Evolutionary conservation across 2,329 filamentous ascomycete genomes (phyloP), one percentile per base, ranked within the genome.

Genomic region (Hymenoscyphus salicellus): DNA sequence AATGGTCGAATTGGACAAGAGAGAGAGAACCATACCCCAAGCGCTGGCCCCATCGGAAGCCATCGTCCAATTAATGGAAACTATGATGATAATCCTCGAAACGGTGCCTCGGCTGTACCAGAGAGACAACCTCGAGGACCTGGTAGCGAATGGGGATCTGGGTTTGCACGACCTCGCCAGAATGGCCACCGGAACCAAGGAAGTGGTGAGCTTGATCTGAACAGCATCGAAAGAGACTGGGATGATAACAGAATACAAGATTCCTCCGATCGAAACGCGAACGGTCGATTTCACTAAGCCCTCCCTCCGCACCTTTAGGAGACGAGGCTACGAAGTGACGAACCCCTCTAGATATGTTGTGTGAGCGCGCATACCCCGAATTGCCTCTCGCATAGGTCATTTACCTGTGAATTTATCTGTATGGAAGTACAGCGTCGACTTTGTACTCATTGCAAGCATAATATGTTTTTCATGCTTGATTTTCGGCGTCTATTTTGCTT

Each of bases 111-210:
- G 4, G 62, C 71, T 30, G 81, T 81, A 10, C 85, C 85, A 2
- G 86, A 89, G 70, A 80, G 86, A 65, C 86, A 89, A 76, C 86
- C 86, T n/a, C 81, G 85, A 30, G 85, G 85, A 30, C 86, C 86
- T 20, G 71, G 67, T 28, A 69, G 64, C 1, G 84, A 86, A 72
- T 88, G 86, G 86, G 85, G 86, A 73, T 78, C 77, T 55, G 78
- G 77, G 33, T 89, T 88, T 70, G 79, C 77, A 43, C 84, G 86
- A 64, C 77, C 77, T 65, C 83, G 86, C 58, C 73, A 82, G 62
- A 87, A 86, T 70, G 86, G 86, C 26, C 86, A 89, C 73, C 82
- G 83, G 75, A 83, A 85, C 68, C 82, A 86, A 65, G 82, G 84
- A 63, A 89, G 86, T 75, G 72, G 70, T 72, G 86, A 77, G 83